Evolutionary conservation across 23 red algal species (phyloP), one percentile per base, ranked within the genome.

Genomic region (Gracilaria gracilis): DNA sequence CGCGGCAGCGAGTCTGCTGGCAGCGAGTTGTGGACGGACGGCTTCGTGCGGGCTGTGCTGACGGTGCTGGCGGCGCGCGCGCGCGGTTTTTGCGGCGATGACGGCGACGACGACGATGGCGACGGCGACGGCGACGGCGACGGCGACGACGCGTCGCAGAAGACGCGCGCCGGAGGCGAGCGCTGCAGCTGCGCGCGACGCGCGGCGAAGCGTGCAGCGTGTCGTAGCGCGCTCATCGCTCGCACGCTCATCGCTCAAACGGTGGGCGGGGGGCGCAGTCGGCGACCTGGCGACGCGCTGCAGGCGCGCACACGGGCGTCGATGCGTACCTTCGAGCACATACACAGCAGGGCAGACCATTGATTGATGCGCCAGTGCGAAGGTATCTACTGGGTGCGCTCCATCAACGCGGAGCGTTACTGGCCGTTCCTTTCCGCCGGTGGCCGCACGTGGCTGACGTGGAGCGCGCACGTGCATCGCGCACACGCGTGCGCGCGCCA

Each of bases 1-100:
- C 73, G 80, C 23, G 90, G 79, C 33, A 79, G 40, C 39, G 69
- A 66, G 57, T 84, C 80, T 11, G 37, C 27, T 20, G 64, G 64
- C 9, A 38, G 16, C 16, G 32, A 20, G 8, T 15, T 23, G 2
- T 13, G 6, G 16, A 7, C 27, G 32, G 3, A 3, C 9, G 27
- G 1, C 25, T 65, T 1, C 61, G 61, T 27, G 23, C 4, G 5
- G 61, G 24, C 5, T 6, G 61, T 20, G 64, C 64, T 69, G 0
- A 69, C 64, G 9, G 64, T 69, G 17, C 64, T 69, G 32, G 32
- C 64, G 9, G 64, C 64, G 32, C 64, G 64, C 61, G 61, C 23
- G 23, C 23, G 27, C 9, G n/a, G 3, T 24, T 65, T 65, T 16
- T 3, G 23, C 59, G 59, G 29, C 24, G 59, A 62, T 13, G 59